These are phyloP conservation scores for Saturnispora serradocipensis DNA, from an alignment of 805 yeast genomes.

Conservation along the genomic window DNA sequence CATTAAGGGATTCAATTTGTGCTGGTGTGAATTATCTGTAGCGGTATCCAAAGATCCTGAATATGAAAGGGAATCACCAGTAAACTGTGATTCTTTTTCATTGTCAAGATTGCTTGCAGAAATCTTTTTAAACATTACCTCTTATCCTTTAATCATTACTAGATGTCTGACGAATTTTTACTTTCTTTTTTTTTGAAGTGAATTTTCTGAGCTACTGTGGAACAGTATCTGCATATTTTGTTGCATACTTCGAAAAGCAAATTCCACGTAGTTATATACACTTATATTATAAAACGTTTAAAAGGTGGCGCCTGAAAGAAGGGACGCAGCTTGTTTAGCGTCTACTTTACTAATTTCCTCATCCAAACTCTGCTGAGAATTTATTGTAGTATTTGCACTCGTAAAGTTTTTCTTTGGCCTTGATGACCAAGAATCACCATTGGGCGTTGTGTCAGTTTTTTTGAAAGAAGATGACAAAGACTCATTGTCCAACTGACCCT, in stretches of 20 bases:
- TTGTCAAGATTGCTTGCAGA: not conserved
- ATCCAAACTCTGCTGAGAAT: not conserved
- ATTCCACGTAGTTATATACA: not conserved
- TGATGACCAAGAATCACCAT: slow-evolving; percentile 28
- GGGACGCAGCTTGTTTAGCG: slow-evolving; percentile 74
- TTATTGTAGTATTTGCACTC: not conserved
- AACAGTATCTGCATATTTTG: not conserved
- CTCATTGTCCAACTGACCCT: slow-evolving; percentile 35
- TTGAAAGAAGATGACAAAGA: not conserved
- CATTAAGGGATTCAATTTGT: slow-evolving; percentile 8
- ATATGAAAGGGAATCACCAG: no score
- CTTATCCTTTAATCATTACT: not conserved
- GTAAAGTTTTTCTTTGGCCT: slow-evolving; percentile 21
- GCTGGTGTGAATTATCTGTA: not conserved
- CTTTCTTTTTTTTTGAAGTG: not conserved
- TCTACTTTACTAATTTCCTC: slow-evolving; percentile 37
- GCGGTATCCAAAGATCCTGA: not conserved
- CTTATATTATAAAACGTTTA: slow-evolving; percentile 16
- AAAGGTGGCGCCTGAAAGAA: slow-evolving; percentile 71
- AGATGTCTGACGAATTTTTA: not conserved
- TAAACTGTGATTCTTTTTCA: not conserved
- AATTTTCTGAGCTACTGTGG: not conserved
- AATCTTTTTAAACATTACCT: not conserved
- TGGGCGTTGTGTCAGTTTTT: not conserved
- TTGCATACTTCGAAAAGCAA: not conserved